Base-by-base conservation (phyloP, 192 early-diverging fungal genomes). In the Backusella luteola region DNA sequence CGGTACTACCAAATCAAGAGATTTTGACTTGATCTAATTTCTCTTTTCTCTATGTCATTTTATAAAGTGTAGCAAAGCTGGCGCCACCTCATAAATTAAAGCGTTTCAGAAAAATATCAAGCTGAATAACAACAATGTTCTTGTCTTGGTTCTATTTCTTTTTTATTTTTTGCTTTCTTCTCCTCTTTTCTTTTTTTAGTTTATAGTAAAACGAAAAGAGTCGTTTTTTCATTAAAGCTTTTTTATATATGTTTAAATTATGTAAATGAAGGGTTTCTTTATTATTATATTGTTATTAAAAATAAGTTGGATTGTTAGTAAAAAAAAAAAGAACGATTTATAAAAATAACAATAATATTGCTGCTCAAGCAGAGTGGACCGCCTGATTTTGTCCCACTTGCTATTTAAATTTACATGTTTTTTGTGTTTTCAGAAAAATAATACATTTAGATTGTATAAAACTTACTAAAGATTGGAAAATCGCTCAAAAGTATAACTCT, bases 271-370 rank as follows among this genome's bases (percentile, higher is more conserved):
- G 52, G 32, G 32, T 3, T 32, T 32, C 32, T 32, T 32, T 32
- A 32, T 32, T 32, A 32, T 32, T 32, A 32, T 14, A 53, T 19
- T 7, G 17, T 53, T 53, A 53, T n/a, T 53, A 49, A 49, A 46
- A 49, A 19, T 4, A 49, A 49, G 42, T 44, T 44, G 49, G n/a
- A n/a, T 52, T 52, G 49, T n/a, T 52, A 52, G 49, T 21, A 59
- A 59, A 59, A 59, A 59, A 59, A 59, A 59, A 59, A 59, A 59
- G 7, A 59, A 59, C 53, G 53, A 59, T 59, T 59, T 59, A 59
- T 59, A 59, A 59, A 59, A 59, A 59, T 59, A 59, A 59, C 53
- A 59, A 59, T 59, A 59, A 59, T 59, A n/a, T 49, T 59, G n/a
- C n/a, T 59, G 53, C 53, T 59, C 21, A 23, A 49, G 46, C 46